Base-by-base conservation (phyloP, 768 basidiomycete genomes). In the Crassisporium funariophilum region DNA sequence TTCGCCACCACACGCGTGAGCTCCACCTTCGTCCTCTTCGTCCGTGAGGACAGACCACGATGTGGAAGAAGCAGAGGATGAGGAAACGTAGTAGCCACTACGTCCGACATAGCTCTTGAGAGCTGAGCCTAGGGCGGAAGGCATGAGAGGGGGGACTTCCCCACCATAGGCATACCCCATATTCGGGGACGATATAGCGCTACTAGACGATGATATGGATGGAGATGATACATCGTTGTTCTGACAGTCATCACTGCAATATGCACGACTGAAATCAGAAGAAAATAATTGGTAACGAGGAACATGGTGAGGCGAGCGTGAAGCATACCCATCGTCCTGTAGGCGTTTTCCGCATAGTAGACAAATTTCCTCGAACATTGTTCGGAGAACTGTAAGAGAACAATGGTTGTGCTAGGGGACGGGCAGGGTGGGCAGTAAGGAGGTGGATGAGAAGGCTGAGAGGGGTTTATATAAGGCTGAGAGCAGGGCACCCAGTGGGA, bases 281-380 rank as follows among this genome's bases (percentile, higher is more conserved):
- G 41, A 51, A 40, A 25, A 45, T 31, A 25, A 44, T 44, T 33
- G 55, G 22, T 41, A 11, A 29, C 17, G 21, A 42, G 24, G 33
- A 25, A 17, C 13, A 50, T 54, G 34, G 41, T 50, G 45, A 41
- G 25, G 48, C 42, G 41, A 52, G 54, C 54, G 43, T 53, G 47
- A 44, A 54, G 68, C 76, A 53, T 73, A 86, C 84, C 77, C 78
- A 64, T 83, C 80, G 65, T 77, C 80, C 52, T 65, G 62, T 56
- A 87, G 74, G 44, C 79, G 79, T 65, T 78, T 82, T 43, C 86
- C 84, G 62, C 88, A 90, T 43, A 77, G 70, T 47, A 90, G 75
- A 62, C 88, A 90, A 58, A 83, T 75, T 73, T 88, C 86, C 76
- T 87, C 83, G 66, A 86, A 88, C 87, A 89, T 90, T 48, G 40